Base-by-base conservation (phyloP, 768 basidiomycete species). In the Termitomyces sp. region DNA sequence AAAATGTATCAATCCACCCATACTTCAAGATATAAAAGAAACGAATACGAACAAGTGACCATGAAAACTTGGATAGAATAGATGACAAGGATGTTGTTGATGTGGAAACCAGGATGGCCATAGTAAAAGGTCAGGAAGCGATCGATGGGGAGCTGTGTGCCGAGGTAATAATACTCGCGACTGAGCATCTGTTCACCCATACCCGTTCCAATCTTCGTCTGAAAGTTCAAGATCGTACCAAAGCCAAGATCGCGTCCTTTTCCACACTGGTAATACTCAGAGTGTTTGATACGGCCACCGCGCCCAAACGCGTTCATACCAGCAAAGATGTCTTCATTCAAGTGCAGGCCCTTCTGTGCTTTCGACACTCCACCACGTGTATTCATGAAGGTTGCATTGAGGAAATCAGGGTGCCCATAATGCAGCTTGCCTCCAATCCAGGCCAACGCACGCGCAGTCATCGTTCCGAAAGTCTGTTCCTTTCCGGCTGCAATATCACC, bases 181-280 rank as follows among this genome's bases (percentile, higher is more conserved):
- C 94, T 98, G 65, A 99, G 87, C 94, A 98, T 96, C 69, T 99
- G 97, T 73, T 99, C 97, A 65, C 97, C 97, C 97, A 99, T 99
- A 74, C 97, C 97, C 31, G 92, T 97, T 29, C 96, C 96, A 67
- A 99, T 97, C 83, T 99, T 99, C 50, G 97, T 99, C 79, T 98
- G 94, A 86, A 99, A 99, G 72, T 98, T 98, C 67, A 99, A 78
- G 68, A 98, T 98, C 46, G 97, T 99, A 52, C 97, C 97, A 69
- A 99, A 99, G 55, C 97, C 97, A 60, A 99, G 87, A 78, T 99
- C 97, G 75, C 97, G 90, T 56, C 97, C 97, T 78, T 99, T 98
- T 62, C 96, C 96, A 68, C 96, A 98, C 74, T 99, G 97, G 70
- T 98, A 99, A 75, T 99, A 99, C 72, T 99, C 97, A 41, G 93